Evolutionary conservation across 1,284 basidiomycete species (phyloP), one percentile per base, ranked within the genome.

Genomic region (Sparassis latifolia): DNA sequence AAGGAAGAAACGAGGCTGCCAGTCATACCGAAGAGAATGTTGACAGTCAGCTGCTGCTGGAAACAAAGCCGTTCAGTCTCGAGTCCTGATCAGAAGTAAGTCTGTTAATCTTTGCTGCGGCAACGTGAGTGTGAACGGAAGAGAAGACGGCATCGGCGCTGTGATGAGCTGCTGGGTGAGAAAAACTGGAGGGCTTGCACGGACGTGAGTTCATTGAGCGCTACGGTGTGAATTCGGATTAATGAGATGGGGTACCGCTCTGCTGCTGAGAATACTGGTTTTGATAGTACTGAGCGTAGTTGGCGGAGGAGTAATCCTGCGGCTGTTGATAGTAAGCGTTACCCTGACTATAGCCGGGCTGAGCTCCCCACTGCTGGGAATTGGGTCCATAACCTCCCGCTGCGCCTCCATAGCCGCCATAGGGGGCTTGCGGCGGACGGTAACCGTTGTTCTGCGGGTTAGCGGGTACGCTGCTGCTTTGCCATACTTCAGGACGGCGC

Each of bases 401-500:
- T 42, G 63, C 65, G 48, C 64, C 57, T 6, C 10, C 10, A 52
- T 66, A 52, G 43, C 62, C 56, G 30, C 67, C 69, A 48, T 65
- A 70, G 55, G 76, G 60, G 27, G 69, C 66, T 53, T 70, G 75
- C 41, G 69, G 70, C 39, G 71, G 70, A 42, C 70, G 66, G 55
- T 64, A 70, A 44, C 67, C 73, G 51, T 75, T 71, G 54, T 73
- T 75, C 58, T 74, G 75, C 42, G 65, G 69, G 48, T 58, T 59
- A 48, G 57, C 48, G 55, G 68, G 70, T 28, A 64, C 57, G 45
- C 75, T 76, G 49, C 61, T 65, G 54, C 81, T 80, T 59, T 82
- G 79, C 88, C 88, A 92, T 53, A 83, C 81, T 69, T 92, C 88
- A 7, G 88, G 89, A 53, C 87, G 84, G 62, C 89, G 86, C 88